Evolutionary conservation across 192 early-diverging fungal species (phyloP), one percentile per base, ranked within the genome.

Genomic region (Nowakowskiella sp.): DNA sequence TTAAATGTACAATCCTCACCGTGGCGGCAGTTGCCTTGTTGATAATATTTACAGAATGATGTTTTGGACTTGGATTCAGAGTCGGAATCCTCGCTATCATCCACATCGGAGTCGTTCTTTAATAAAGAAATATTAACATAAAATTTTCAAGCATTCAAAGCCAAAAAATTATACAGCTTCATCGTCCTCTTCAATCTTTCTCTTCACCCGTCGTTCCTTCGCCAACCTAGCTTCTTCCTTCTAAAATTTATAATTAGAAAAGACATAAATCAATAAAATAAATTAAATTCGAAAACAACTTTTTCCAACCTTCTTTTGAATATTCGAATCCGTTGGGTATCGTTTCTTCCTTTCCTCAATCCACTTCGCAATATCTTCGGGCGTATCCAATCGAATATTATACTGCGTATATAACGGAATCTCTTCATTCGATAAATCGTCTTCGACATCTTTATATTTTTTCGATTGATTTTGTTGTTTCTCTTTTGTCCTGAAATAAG

Each of bases 331-430:
- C 0, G 85, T 88, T 22, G 90, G 90, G 67, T 83, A 92, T 42
- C 76, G 80, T 49, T 71, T 80, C 49, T 87, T 88, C 36, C 90
- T 61, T 39, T 85, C 87, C 23, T 72, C 83, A 27, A 91, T 90
- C 87, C 88, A 93, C n/a, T 79, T 68, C 1, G 63, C 83, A 28
- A 91, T 81, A 28, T 85, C 86, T 49, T 89, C 88, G 9, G 70
- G 70, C 22, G 64, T 53, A n/a, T 69, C 63, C 22, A 47, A n/a
- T n/a, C n/a, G n/a, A n/a, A n/a, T n/a, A n/a, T n/a, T n/a, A n/a
- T n/a, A n/a, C n/a, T n/a, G n/a, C n/a, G n/a, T n/a, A n/a, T n/a
- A n/a, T n/a, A n/a, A n/a, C n/a, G n/a, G n/a, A n/a, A n/a, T n/a
- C n/a, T n/a, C n/a, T n/a, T n/a, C n/a, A n/a, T n/a, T n/a, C n/a